phyloP scores from a whole-genome alignment of 1,284 basidiomycete species.

The Wallemia ichthyophaga region DNA sequence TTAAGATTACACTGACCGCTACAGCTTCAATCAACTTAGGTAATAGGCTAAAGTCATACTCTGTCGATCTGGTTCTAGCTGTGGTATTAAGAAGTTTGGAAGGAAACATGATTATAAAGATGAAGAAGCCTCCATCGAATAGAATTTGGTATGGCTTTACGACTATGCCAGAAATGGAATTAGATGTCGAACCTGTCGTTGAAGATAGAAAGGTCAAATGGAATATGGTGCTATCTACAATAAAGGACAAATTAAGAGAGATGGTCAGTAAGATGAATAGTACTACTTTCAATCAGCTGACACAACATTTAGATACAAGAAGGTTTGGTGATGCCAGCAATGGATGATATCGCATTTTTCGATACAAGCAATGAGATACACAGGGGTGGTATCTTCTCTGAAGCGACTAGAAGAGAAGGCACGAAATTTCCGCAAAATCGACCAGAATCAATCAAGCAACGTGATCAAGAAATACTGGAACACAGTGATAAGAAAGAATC shows the following conservation, averaged over 20 bases:
- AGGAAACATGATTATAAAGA: constrained; percentile 61
- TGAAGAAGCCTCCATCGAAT: constrained; percentile 84
- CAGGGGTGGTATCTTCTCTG: neutral
- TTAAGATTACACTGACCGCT: constrained; percentile 66
- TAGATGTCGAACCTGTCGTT: constrained; percentile 73
- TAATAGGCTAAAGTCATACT: constrained; percentile 56
- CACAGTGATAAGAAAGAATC: neutral
- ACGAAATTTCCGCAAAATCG: neutral
- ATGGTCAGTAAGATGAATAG: constrained; percentile 50
- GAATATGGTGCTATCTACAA: constrained; percentile 63
- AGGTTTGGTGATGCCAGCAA: constrained; percentile 77
- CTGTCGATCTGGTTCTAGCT: constrained; percentile 61
- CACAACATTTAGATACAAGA: constrained; percentile 39
- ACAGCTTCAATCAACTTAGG: constrained; percentile 46
- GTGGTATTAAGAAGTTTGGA: constrained; percentile 56
- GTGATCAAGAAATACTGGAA: neutral
- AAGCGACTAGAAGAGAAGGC: neutral
- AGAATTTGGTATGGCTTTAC: constrained; percentile 96
- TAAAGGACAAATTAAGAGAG: constrained; percentile 64
- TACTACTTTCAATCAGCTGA: no score
- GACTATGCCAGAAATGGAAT: constrained; percentile 56
- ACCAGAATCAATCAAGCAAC: neutral
- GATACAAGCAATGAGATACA: constrained; percentile 25
- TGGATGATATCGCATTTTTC: constrained; percentile 93
- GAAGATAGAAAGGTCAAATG: constrained; percentile 73